phyloP scores from a whole-genome alignment of 805 yeast species.

The Teunomyces stri region DNA sequence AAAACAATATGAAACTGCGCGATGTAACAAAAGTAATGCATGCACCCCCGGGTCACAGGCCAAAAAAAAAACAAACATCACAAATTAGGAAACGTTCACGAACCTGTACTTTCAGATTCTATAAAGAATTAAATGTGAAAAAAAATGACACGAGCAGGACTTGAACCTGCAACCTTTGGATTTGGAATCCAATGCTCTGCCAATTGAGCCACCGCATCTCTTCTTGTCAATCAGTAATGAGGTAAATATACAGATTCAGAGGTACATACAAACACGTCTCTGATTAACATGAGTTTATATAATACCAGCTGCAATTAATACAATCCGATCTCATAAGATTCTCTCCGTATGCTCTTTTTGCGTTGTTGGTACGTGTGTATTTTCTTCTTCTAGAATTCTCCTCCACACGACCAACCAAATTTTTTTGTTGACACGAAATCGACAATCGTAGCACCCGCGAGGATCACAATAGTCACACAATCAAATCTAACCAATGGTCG shows the following conservation, averaged over 20 bases:
- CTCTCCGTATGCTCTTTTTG: neutral
- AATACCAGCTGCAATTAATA: neutral
- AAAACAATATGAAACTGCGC: neutral
- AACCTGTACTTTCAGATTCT: neutral
- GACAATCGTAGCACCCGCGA: conserved; percentile 3
- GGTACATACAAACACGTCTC: neutral
- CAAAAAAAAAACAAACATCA: neutral
- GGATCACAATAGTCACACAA: neutral
- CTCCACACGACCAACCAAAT: conserved; percentile 7
- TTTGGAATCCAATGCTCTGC: conserved; percentile 79
- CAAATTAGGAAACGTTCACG: neutral
- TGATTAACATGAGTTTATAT: neutral
- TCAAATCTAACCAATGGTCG: conserved; percentile 50
- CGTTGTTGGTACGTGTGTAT: neutral
- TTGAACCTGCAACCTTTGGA: conserved; percentile 87
- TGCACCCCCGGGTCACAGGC: neutral
- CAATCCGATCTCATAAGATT: too few relatives aligned
- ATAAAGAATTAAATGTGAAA: neutral
- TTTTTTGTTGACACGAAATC: conserved; percentile 17
- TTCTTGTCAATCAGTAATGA: neutral
- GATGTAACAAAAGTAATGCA: neutral
- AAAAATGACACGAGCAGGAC: conserved; percentile 73
- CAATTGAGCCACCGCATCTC: conserved; percentile 72
- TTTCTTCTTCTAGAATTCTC: neutral
- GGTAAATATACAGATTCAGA: neutral